Conservation (phyloP, 1,284 basidiomycete genomes). For the Ustilago xerochloae region DNA sequence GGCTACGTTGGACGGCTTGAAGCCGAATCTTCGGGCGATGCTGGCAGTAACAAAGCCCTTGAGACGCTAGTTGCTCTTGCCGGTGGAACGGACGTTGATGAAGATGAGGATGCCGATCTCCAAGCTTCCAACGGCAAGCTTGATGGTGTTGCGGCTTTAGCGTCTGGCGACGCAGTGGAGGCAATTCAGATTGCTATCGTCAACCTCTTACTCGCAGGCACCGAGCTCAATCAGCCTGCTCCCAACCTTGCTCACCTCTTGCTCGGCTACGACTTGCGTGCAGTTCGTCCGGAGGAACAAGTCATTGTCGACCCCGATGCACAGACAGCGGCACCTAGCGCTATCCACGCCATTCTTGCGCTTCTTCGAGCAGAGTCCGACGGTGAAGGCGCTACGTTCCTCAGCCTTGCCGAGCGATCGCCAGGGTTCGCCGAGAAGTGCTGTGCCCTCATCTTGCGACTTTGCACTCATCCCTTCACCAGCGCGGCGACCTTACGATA, state of each 20-base stretch:
- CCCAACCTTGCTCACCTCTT: slow-evolving; percentile 92
- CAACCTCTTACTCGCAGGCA: slow-evolving; percentile 84
- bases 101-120: slow-evolving; percentile 74
- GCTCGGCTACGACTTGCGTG: slow-evolving; percentile 77
- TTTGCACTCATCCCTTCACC: slow-evolving; percentile 86
- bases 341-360: slow-evolving; percentile 80
- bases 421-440: slow-evolving; percentile 87
- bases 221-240: slow-evolving; percentile 75
- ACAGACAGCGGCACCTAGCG: slow-evolving; percentile 68
- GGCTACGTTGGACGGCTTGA: slow-evolving; percentile 81
- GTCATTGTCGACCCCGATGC: slow-evolving; percentile 71
- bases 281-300: slow-evolving; percentile 70
- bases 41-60: slow-evolving; percentile 48
- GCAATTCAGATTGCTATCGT: slow-evolving; percentile 83
- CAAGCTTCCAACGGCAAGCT: slow-evolving; percentile 70
- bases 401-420: slow-evolving; percentile 48
- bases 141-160: slow-evolving; percentile 64
- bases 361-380: slow-evolving; percentile 40
- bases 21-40: slow-evolving; percentile 65
- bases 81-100: slow-evolving; percentile 67
- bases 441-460: slow-evolving; percentile 83
- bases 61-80: slow-evolving; percentile 66
- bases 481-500: slow-evolving; percentile 86
- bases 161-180: slow-evolving; percentile 70
- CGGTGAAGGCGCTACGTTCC: slow-evolving; percentile 22